Evolutionary conservation across 2,329 filamentous ascomycete genomes (phyloP).

Genomic region (Xylogone sp.): DNA sequence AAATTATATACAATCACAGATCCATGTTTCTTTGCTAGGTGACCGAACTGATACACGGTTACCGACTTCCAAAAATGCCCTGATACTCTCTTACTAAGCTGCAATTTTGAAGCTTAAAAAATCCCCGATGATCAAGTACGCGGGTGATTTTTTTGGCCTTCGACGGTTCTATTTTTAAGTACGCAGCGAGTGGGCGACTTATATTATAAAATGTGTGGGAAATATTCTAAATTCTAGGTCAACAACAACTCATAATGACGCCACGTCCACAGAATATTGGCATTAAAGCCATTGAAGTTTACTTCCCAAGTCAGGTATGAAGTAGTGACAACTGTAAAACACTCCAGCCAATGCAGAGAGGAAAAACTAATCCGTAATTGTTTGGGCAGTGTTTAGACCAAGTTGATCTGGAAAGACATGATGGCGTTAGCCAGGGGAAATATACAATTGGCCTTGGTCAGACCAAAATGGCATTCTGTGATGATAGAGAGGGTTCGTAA

Average conservation of each 20-base stretch:
- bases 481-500: slow-evolving; percentile 79
- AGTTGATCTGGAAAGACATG: slow-evolving; percentile 77
- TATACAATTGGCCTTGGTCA: slow-evolving; percentile 90
- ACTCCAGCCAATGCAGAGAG: slow-evolving; percentile 14
- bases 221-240: background rate
- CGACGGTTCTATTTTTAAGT: too few species aligned
- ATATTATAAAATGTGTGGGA: too few species aligned
- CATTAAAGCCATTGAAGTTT: slow-evolving; percentile 91
- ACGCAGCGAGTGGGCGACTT: too few species aligned
- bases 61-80: too few species aligned
- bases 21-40: too few species aligned
- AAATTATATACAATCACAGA: too few species aligned
- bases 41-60: too few species aligned
- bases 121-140: too few species aligned
- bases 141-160: too few species aligned
- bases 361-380: slow-evolving; percentile 10
- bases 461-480: slow-evolving; percentile 90
- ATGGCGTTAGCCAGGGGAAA: slow-evolving; percentile 77
- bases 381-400: slow-evolving; percentile 74
- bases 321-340: too few species aligned
- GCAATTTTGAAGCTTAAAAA: too few species aligned
- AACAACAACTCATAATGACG: slow-evolving; percentile 51
- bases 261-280: slow-evolving; percentile 80
- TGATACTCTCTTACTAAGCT: too few species aligned
- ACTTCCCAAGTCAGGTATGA: slow-evolving; percentile 81